These are phyloP conservation scores for Neoscytalidium dimidiatum DNA, from an alignment of 2,329 filamentous ascomycete species.

Conservation along the genomic window DNA sequence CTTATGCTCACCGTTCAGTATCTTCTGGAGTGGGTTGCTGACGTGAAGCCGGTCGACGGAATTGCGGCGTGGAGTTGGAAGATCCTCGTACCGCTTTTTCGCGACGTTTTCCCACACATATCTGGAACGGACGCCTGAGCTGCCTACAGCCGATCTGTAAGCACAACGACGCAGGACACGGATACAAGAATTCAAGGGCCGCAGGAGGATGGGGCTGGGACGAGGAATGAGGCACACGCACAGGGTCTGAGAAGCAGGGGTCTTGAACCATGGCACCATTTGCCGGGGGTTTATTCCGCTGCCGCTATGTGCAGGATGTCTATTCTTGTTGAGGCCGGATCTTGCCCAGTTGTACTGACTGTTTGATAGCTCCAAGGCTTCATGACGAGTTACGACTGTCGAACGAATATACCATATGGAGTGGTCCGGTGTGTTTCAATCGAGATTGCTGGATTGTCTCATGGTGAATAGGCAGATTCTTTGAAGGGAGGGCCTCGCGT, in stretches of 20 bases:
- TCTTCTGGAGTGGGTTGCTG: conserved; percentile 62
- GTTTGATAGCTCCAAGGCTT: not conserved
- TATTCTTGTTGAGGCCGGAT: not conserved
- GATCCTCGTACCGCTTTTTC: conserved; percentile 17
- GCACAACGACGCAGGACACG: not conserved
- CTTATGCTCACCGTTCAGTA: conserved; percentile 53
- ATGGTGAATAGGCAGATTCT: not conserved
- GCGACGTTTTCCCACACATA: conserved; percentile 11
- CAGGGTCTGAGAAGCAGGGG: not conserved
- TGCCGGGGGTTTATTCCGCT: not conserved
- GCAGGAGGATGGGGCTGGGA: not conserved
- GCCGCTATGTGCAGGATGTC: not conserved
- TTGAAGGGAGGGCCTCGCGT: not conserved
- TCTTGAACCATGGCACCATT: not conserved
- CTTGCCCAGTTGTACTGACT: not conserved
- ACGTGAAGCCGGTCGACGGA: conserved; percentile 57
- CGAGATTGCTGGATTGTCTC: not conserved
- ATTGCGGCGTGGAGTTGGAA: conserved; percentile 59
- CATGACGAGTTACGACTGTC: not conserved
- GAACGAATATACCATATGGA: not conserved
- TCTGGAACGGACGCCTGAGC: not conserved
- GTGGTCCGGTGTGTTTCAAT: not conserved
- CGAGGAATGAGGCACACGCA: not conserved
- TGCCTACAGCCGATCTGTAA: not conserved
- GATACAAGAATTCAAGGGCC: not conserved